Evolutionary conservation across 345 rosid species (phyloP), one percentile per base, ranked within the genome.

Genomic region (Rhodomyrtus tomentosa): DNA sequence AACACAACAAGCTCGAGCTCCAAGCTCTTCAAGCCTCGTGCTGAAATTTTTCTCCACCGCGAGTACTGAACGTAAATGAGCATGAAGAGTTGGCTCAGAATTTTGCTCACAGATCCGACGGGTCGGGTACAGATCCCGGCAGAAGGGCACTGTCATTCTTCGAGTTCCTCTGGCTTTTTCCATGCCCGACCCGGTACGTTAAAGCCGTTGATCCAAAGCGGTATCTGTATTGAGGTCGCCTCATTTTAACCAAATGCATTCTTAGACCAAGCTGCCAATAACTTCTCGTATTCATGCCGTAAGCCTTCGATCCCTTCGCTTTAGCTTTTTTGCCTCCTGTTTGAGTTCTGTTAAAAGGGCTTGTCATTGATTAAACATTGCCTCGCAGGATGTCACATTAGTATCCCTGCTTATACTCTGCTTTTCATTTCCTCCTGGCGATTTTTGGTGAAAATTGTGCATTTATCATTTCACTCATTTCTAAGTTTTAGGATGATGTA

Each of bases 41-140:
- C 74, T 1, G 22, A 5, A 32, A 15, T 62, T 32, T 3, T 15
- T 29, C 42, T 32, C 74, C 42, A 7, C 22, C 74, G 2, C 0
- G 45, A 32, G 45, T 8, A 18, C 24, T 7, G 42, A 32, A 32
- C 7, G 6, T 18, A 12, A 20, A 32, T 68, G 76, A 68, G 45
- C 6, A 7, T 4, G 24, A 32, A 68, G 76, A 18, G 76, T 68
- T 18, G 76, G 76, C 45, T 32, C 76, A 68, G 0, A 4, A 40
- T n/a, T 58, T n/a, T 1, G 68, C 2, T 58, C 68, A 0, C 36
- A 0, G 36, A 5, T 13, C 68, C 10, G 0, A 58, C 72, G 0
- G 2, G 15, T 58, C 4, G 4, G 15, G 68, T 56, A 56, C 68
- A 13, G 68, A 56, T n/a, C 36, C 18, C 1, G 5, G 68, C 9